A percentile compares a stretch with the other conserved stretches of the same genome.
phyloP scores from a whole-genome alignment of 73 alveolate species.

The Uronychia setigera region DNA sequence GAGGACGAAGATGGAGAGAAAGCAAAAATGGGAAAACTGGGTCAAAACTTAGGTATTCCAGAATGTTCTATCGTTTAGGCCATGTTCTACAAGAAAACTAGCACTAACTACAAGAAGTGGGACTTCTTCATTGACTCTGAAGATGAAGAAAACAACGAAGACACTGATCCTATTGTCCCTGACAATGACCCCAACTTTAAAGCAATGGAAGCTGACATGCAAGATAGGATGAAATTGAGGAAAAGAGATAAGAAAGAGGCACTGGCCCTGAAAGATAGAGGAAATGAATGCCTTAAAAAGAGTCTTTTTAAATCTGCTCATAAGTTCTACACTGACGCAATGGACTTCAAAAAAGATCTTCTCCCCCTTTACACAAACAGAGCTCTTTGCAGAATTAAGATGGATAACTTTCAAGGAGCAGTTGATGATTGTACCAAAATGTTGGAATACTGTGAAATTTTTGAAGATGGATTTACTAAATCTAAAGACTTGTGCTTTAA shows the following conservation, averaged over 20 bases:
- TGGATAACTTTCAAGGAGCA: slow-evolving; percentile 90
- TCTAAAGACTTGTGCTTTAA: slow-evolving; percentile 89
- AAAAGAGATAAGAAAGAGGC: slow-evolving; percentile 89
- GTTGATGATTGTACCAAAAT: slow-evolving; percentile 95
- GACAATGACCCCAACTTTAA: slow-evolving; percentile 97
- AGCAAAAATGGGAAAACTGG: slow-evolving; percentile 95
- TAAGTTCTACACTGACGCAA: slow-evolving; percentile 89
- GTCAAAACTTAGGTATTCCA: slow-evolving; percentile 81
- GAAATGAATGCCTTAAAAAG: slow-evolving; percentile 86
- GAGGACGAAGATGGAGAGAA: slow-evolving; percentile 84
- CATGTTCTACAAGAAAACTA: slow-evolving; percentile 89
- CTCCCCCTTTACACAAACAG: slow-evolving; percentile 94
- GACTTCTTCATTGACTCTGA: slow-evolving; percentile 94
- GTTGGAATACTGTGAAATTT: slow-evolving; percentile 93
- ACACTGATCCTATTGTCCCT: slow-evolving; percentile 94
- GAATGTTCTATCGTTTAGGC: slow-evolving; percentile 43
- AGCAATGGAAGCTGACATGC: slow-evolving; percentile 97
- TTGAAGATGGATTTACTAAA: slow-evolving; percentile 91
- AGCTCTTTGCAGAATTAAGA: slow-evolving; percentile 93
- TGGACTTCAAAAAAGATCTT: slow-evolving; percentile 88
- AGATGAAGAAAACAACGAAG: slow-evolving; percentile 75
- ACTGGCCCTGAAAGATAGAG: slow-evolving; percentile 87
- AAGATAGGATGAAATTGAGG: slow-evolving; percentile 88
- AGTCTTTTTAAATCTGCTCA: slow-evolving; percentile 93
- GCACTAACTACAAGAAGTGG: slow-evolving; percentile 97